phyloP scores from a whole-genome alignment of 495 filamentous ascomycete species.

The Chlorociboria aeruginascens region DNA sequence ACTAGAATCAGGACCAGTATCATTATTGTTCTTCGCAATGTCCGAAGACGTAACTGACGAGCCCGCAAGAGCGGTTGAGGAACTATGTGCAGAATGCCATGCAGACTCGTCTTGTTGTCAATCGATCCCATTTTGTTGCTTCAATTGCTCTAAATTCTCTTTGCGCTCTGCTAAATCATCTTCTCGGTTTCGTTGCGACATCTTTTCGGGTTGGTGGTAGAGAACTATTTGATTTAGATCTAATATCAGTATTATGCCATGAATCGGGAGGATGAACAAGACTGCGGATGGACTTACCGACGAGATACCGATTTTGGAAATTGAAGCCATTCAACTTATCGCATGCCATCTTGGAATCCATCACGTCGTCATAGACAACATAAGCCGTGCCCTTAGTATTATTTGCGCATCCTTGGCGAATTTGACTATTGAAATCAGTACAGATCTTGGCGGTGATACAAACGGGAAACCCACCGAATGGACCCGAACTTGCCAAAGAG shows the following conservation, averaged over 20 bases:
- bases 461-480: conserved; percentile 57
- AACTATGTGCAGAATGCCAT: conserved; percentile 16
- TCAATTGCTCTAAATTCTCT: conserved; percentile 94
- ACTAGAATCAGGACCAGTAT: neutral
- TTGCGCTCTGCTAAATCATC: conserved; percentile 89
- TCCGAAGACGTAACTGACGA: conserved; percentile 8
- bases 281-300: conserved; percentile 51
- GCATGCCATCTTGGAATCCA: conserved; percentile 97
- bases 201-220: conserved; percentile 98
- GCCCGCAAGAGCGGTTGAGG: conserved; percentile 8
- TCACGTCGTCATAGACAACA: conserved; percentile 98
- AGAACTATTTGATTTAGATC: conserved; percentile 47
- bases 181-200: conserved; percentile 53
- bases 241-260: neutral
- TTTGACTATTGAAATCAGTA: conserved; percentile 60
- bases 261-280: neutral
- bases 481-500: conserved; percentile 91
- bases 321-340: conserved; percentile 99
- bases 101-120: conserved; percentile 60
- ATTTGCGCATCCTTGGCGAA: conserved; percentile 92
- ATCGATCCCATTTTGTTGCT: conserved; percentile 96
- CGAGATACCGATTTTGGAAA: conserved; percentile 98
- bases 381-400: conserved; percentile 98
- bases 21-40: conserved; percentile 9
- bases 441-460: neutral